Base-by-base conservation (phyloP, 805 yeast species). In the Ogataea nonfermentans region DNA sequence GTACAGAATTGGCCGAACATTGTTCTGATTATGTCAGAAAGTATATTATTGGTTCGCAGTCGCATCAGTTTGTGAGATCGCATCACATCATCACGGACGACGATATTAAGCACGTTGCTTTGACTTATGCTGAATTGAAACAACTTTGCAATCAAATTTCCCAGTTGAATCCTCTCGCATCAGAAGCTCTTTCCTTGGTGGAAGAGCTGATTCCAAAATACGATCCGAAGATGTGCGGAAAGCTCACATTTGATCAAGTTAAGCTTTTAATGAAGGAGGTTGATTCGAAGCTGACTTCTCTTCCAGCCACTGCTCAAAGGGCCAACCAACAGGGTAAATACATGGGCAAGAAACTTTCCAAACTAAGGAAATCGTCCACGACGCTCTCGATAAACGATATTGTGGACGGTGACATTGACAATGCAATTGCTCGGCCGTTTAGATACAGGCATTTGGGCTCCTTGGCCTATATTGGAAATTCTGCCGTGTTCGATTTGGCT, bases 271-370 rank as follows among this genome's bases (percentile, higher is more conserved):
- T 81, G 46, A 65, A 70, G 40, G 77, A 74, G 40, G 73, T 79
- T 19, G 84, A 81, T 54, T 68, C 77, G 12, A 76, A 78, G 57
- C 77, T 80, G 42, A 79, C 84, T 4, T 76, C 84, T 2, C 60
- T 81, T 49, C 87, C 88, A 4, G 84, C 86, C 7, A 81, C 87
- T 8, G 87, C 87, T 8, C 88, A 81, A 65, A 70, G 86, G 42
- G 86, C 87, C 3, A 69, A 74, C 47, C 88, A 81, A 59, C 88
- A 81, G 59, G 88, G 88, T 45, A 67, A 69, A 42, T 81, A 81
- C 51, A 57, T 81, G 25, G 87, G 81, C 40, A 73, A 71, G 51
- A 80, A 81, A 58, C 62, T 81, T 30, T 70, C 76, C 32, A 72
- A 69, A 43, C 56, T 79, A 20, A 79, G 80, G 6, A 66, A 66